Conservation (phyloP, 495 filamentous ascomycete genomes). For the Astrothelium macrocarpum region DNA sequence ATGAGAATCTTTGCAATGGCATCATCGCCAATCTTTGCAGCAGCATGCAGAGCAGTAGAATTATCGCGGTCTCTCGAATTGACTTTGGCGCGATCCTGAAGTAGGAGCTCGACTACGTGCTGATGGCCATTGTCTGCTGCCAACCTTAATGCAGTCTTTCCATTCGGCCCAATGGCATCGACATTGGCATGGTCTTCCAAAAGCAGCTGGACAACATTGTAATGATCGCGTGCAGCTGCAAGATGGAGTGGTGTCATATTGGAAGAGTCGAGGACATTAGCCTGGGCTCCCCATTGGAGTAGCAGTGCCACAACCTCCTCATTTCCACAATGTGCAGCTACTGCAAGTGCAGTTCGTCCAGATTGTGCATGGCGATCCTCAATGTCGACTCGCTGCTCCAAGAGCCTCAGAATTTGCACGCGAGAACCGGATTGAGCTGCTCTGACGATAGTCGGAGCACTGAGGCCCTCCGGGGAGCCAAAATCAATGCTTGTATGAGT, state of each 20-base stretch:
- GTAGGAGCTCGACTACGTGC: conserved; percentile 13
- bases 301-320: conserved; percentile 36
- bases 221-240: conserved; percentile 38
- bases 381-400: conserved; percentile 33
- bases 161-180: conserved; percentile 29
- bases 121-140: conserved; percentile 31
- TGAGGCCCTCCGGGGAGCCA: conserved; percentile 25
- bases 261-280: conserved; percentile 30
- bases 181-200: conserved; percentile 28
- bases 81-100: conserved; percentile 29
- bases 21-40: conserved; percentile 32
- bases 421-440: conserved; percentile 35
- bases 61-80: conserved; percentile 34
- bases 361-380: conserved; percentile 33
- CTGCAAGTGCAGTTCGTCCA: conserved; percentile 36
- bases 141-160: conserved; percentile 34
- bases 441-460: conserved; percentile 35
- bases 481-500: conserved; percentile 37
- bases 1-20: conserved; percentile 32
- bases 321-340: conserved; percentile 42
- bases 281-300: conserved; percentile 32
- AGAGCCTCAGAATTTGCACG: conserved; percentile 34
- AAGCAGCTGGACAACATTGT: conserved; percentile 31
- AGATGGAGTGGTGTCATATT: conserved; percentile 38
- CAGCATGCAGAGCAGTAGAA: conserved; percentile 35